These are phyloP conservation scores for Fomitopsis serialis DNA, from an alignment of 768 basidiomycete species.

Conservation along the genomic window DNA sequence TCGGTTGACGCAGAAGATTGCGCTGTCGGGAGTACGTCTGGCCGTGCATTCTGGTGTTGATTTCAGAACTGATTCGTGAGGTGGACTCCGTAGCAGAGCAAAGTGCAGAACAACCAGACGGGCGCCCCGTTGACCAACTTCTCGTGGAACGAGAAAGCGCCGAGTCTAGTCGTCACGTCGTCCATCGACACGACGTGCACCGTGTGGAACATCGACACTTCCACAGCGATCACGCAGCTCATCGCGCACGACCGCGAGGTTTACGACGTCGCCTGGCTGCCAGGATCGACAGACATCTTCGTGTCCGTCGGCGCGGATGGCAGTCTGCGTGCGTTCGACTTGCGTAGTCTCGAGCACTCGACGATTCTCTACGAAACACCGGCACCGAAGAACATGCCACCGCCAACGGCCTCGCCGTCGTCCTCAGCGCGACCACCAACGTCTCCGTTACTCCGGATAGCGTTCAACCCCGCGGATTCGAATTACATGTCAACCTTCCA, in stretches of 20 bases:
- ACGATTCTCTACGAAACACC: constrained; percentile 97
- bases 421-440: constrained; percentile 65
- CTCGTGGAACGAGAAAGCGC: constrained; percentile 94
- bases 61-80: neutral
- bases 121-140: constrained; percentile 94
- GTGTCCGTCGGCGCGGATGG: constrained; percentile 98
- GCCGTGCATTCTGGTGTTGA: neutral
- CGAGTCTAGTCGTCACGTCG: constrained; percentile 90
- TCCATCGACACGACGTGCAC: constrained; percentile 99
- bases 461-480: constrained; percentile 86
- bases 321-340: constrained; percentile 91
- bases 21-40: constrained; percentile 70
- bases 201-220: constrained; percentile 96
- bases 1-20: constrained; percentile 66
- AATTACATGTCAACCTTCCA: constrained; percentile 98
- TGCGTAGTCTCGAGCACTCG: constrained; percentile 94
- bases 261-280: constrained; percentile 98
- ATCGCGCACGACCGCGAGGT: constrained; percentile 96
- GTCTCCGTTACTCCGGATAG: constrained; percentile 79
- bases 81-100: constrained; percentile 60
- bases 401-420: constrained; percentile 52
- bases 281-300: constrained; percentile 92
- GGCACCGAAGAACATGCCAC: constrained; percentile 65
- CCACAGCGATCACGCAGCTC: constrained; percentile 91
- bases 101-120: constrained; percentile 77